phyloP scores from a whole-genome alignment of 768 basidiomycete species.

The Pleurotus djamor region DNA sequence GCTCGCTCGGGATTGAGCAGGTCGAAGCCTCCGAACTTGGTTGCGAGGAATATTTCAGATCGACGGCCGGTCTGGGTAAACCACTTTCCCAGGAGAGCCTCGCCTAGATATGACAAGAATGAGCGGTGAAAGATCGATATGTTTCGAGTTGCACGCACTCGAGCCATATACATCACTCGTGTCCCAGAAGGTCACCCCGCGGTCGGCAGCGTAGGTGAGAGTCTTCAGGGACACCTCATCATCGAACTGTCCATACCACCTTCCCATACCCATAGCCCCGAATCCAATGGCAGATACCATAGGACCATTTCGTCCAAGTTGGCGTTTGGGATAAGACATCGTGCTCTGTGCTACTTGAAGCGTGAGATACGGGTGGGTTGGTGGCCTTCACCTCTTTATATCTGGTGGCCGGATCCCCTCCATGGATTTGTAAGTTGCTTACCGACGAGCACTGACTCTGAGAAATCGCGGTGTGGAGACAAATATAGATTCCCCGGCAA shows the following conservation, averaged over 20 bases:
- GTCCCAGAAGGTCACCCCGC: conserved; percentile 20
- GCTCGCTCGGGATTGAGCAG: conserved; percentile 8
- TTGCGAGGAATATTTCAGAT: conserved; percentile 22
- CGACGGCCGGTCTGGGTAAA: conserved; percentile 19
- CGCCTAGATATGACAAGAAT: conserved; percentile 9
- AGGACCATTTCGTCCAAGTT: conserved; percentile 21
- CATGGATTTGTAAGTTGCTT: no score
- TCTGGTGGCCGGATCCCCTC: no score
- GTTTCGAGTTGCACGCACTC: neutral
- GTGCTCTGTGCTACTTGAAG: no score
- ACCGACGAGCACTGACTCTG: no score
- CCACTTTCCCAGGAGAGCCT: conserved; percentile 19
- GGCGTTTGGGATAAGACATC: conserved; percentile 13
- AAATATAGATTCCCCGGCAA: no score
- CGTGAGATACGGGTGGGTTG: no score
- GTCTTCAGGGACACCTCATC: conserved; percentile 14
- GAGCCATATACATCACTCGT: conserved; percentile 15
- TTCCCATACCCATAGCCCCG: conserved; percentile 21
- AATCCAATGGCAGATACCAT: conserved; percentile 20
- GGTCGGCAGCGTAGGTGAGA: conserved; percentile 18
- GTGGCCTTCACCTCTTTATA: no score
- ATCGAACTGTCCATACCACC: conserved; percentile 18
- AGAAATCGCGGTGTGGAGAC: no score
- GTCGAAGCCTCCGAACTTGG: conserved; percentile 21
- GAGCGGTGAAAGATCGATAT: neutral